Base-by-base conservation (phyloP, 2,329 filamentous ascomycete genomes). In the Aspergillus sergii region DNA sequence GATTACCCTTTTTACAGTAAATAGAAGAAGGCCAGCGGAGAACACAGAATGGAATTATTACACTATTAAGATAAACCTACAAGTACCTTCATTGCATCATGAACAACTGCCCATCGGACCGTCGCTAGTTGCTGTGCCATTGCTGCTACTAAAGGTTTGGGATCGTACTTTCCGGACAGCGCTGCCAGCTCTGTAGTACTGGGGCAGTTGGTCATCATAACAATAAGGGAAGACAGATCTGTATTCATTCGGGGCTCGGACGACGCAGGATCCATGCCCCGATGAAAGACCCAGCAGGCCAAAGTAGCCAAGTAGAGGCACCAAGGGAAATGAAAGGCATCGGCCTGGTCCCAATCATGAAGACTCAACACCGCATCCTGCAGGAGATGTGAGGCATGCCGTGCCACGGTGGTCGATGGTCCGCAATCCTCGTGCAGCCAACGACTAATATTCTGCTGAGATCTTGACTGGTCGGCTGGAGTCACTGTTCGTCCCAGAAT, bases 1-100 rank as follows among this genome's bases (percentile, higher is more conserved):
- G 79, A 80, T 61, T 80, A 80, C 51, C 69, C 77, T 1, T 76
- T 78, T 54, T n/a, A 41, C 3, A 41, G 39, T 41, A 41, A n/a
- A 41, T 41, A 41, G 16, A n/a, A 9, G 39, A 4, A 2, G 8
- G 1, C 1, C 9, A 41, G 39, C 10, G 19, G 39, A 41, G 39
- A 41, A 41, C 3, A 19, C 16, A 19, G 39, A 41, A 41, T 41
- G 39, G 7, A 41, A n/a, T 41, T 4, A 41, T 3, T 41, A 4
- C 19, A 9, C 16, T 19, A n/a, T 41, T n/a, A 41, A 41, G 39
- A 41, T n/a, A 41, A 41, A 7, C 8, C 39, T 41, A 41, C 16
- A 6, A 41, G 39, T 41, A 41, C 39, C 8, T 41, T 41, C 39
- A 41, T 41, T n/a, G 39, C 16, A 41, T 41, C 39, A 41, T 41